Conservation (phyloP, 2,329 filamentous ascomycete species). For the Botrytis aclada region DNA sequence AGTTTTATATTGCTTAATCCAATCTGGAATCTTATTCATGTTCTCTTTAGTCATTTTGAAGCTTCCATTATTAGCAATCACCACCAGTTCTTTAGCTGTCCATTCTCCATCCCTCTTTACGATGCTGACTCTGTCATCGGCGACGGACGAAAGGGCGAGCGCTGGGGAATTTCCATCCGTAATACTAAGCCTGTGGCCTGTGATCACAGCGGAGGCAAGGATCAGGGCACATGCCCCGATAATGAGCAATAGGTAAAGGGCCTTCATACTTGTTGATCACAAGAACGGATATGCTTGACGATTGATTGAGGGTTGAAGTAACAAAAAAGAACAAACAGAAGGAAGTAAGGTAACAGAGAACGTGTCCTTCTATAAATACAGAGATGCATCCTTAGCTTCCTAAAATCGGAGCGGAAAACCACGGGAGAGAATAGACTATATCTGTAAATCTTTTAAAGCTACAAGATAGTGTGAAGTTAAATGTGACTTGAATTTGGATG, state of each 20-base stretch:
- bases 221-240: not conserved
- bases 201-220: not conserved
- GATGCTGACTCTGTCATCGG: not conserved
- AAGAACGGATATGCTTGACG: not conserved
- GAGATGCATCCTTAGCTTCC: not conserved
- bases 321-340: not conserved
- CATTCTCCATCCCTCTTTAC: not conserved
- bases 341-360: not conserved
- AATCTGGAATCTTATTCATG: not conserved
- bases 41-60: not conserved
- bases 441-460: not conserved
- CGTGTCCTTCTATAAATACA: not conserved
- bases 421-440: not conserved
- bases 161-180: not conserved
- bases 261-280: not conserved
- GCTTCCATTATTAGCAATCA: not conserved
- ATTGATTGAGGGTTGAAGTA: not conserved
- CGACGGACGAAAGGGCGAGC: fast-evolving
- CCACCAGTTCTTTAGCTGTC: not conserved
- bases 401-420: not conserved
- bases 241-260: not conserved
- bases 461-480: not conserved
- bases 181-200: not conserved
- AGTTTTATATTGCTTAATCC: not conserved
- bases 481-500: not conserved